A percentile compares a stretch with the other conserved stretches of the same genome.
Evolutionary conservation across 805 yeast species (phyloP).

Genomic region (Kluyveromyces starmeri): DNA sequence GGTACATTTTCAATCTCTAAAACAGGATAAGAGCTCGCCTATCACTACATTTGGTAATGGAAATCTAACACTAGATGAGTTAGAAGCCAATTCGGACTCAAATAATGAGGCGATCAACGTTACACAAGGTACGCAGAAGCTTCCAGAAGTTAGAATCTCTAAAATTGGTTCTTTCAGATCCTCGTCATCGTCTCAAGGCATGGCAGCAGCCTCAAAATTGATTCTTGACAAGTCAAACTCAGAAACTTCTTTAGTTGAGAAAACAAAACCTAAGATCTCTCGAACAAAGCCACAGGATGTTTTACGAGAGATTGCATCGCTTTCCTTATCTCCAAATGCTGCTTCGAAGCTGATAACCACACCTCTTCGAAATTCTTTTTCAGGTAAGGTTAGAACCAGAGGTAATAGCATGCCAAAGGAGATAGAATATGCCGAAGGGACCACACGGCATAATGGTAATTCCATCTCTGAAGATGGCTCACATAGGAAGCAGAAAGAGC

Average conservation of each 20-base stretch:
- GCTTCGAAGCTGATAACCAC: not conserved
- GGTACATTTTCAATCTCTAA: conserved; percentile 29
- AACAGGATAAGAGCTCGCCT: conserved; percentile 37
- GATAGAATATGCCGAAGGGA: not conserved
- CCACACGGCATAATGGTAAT: not conserved
- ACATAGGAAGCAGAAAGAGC: conserved; percentile 1
- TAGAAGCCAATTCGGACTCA: conserved; percentile 8
- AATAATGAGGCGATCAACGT: not conserved
- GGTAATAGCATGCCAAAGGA: not conserved
- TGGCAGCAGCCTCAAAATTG: not conserved
- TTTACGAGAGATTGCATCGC: not conserved
- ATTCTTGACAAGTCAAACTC: not conserved
- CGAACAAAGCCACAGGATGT: not conserved
- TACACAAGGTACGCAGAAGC: too few relatives aligned
- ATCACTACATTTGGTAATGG: conserved; percentile 49
- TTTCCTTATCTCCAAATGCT: not conserved
- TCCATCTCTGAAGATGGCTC: conserved; percentile 2
- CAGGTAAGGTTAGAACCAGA: not conserved
- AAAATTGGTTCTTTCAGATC: not conserved
- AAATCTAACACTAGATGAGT: conserved; percentile 35
- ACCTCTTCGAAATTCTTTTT: conserved; percentile 3
- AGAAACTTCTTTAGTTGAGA: not conserved
- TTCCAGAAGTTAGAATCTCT: not conserved
- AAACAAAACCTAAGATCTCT: not conserved
- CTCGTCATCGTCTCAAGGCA: not conserved